Percentiles rank a stretch among this genome's conserved stretches.
Evolutionary conservation across 352 stramenopile species (phyloP).

Genomic region (Globisporangium paddicum): DNA sequence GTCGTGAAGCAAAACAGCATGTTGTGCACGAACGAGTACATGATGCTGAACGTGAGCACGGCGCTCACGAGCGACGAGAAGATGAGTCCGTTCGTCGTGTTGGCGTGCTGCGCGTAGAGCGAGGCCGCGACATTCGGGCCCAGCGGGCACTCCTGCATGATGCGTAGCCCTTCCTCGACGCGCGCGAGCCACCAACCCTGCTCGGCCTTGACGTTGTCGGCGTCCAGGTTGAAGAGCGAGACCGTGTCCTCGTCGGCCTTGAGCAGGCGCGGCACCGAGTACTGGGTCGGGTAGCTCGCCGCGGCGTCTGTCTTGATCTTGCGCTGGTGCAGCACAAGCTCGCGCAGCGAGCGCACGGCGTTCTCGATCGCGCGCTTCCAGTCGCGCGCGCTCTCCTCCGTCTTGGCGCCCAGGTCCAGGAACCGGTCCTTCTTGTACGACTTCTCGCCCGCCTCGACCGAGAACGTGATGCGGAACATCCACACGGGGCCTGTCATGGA

Average conservation of each 20-base stretch:
- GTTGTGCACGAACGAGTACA: conserved; percentile 82
- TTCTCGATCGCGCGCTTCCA: conserved; percentile 82
- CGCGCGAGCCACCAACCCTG: conserved; percentile 84
- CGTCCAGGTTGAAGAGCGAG: conserved; percentile 85
- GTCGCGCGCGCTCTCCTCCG: conserved; percentile 69
- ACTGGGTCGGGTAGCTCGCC: conserved; percentile 65
- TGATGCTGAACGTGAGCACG: conserved; percentile 78
- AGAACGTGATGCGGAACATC: conserved; percentile 90
- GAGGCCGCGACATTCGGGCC: conserved; percentile 76
- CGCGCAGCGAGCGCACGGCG: conserved; percentile 65
- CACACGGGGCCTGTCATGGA: conserved; percentile 61
- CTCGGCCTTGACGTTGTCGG: conserved; percentile 76
- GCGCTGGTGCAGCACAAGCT: conserved; percentile 67
- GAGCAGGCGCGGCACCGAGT: conserved; percentile 57
- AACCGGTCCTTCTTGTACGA: conserved; percentile 89
- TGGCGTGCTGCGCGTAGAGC: conserved; percentile 75
- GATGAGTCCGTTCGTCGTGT: conserved; percentile 73
- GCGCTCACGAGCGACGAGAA: conserved; percentile 57
- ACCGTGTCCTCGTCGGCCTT: conserved; percentile 82
- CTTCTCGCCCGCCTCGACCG: conserved; percentile 69
- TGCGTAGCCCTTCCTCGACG: conserved; percentile 71
- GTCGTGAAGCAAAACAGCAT: conserved; percentile 78
- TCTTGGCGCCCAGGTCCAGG: conserved; percentile 82
- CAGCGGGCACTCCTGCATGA: conserved; percentile 86
- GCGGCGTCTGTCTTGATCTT: conserved; percentile 76